Conservation (phyloP, 352 stramenopile species). For the Globisporangium abappressorium region DNA sequence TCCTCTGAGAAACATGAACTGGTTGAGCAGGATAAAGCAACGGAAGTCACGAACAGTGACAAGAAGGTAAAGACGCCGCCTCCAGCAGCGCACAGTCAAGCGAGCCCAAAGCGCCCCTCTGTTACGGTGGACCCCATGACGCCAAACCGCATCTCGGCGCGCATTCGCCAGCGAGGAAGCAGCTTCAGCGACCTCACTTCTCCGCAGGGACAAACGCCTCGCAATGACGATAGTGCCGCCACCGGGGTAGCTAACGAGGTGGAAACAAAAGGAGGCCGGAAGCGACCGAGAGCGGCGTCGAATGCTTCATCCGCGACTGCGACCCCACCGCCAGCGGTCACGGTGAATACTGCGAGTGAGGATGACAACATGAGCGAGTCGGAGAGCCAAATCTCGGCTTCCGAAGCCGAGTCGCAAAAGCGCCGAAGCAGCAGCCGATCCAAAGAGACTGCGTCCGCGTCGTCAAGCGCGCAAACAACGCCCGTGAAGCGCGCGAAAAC, state of each 20-base stretch:
- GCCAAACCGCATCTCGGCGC: conserved; percentile 45
- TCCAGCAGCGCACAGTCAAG: conserved; percentile 12
- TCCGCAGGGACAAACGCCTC: conserved; percentile 11
- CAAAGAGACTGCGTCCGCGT: conserved; percentile 14
- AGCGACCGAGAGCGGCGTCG: conserved; percentile 31
- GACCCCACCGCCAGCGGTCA: conserved; percentile 6
- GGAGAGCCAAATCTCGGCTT: conserved; percentile 59
- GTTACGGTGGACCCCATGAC: conserved; percentile 25
- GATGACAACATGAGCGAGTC: conserved; percentile 43
- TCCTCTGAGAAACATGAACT: neutral
- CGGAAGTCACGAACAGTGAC: neutral
- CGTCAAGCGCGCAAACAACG: conserved; percentile 18
- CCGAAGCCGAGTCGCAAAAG: conserved; percentile 41
- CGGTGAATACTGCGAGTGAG: conserved; percentile 30
- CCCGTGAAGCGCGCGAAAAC: conserved; percentile 32
- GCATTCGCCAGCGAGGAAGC: conserved; percentile 49
- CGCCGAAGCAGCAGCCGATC: conserved; percentile 18
- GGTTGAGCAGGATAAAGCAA: conserved; percentile 4
- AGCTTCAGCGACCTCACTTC: conserved; percentile 39
- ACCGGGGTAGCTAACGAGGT: neutral
- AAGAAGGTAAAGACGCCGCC: conserved; percentile 3
- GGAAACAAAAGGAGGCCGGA: conserved; percentile 16
- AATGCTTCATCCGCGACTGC: conserved; percentile 22
- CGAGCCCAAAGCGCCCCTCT: conserved; percentile 13
- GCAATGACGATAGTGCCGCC: conserved; percentile 11